A percentile compares a stretch with the other conserved stretches of the same genome.
These are phyloP conservation scores for Chalaropsis thielavioides DNA, from an alignment of 2,329 filamentous ascomycete genomes.

Conservation along the genomic window DNA sequence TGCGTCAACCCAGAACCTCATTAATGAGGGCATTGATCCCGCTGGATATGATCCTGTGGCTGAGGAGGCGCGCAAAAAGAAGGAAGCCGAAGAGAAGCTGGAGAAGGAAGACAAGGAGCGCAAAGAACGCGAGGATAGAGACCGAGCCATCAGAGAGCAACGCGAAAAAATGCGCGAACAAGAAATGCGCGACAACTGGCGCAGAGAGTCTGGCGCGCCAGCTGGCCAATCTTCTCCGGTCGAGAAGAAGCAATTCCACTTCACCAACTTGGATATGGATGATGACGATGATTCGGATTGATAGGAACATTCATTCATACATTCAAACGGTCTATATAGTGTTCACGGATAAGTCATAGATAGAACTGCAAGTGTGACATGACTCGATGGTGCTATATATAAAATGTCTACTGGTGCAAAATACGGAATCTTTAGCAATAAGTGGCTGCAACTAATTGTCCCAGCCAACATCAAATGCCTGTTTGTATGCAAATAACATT, in stretches of 20 bases:
- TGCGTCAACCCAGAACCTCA: conserved; percentile 45
- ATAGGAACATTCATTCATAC: background rate
- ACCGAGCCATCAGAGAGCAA: conserved; percentile 30
- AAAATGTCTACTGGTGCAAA: background rate
- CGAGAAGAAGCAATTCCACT: conserved; percentile 42
- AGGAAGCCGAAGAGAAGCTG: conserved; percentile 36
- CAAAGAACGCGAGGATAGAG: conserved; percentile 32
- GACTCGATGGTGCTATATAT: background rate
- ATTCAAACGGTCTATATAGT: background rate
- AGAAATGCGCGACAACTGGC: conserved; percentile 29
- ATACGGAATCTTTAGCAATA: background rate
- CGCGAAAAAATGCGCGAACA: conserved; percentile 29
- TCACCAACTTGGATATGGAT: conserved; percentile 38
- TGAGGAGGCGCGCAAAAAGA: conserved; percentile 37
- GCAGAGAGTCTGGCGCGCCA: conserved; percentile 26
- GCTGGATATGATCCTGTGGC: conserved; percentile 42
- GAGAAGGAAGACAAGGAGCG: conserved; percentile 34
- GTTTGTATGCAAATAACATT: background rate
- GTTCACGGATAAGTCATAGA: too few species aligned
- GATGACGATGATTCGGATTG: conserved; percentile 30
- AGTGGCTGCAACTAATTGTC: too few species aligned
- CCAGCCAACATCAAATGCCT: background rate
- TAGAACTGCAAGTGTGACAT: too few species aligned
- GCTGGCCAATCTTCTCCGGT: conserved; percentile 22
- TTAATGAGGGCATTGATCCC: conserved; percentile 48